phyloP scores from a whole-genome alignment of 345 rosid species.

The Pugionium dolabratum region DNA sequence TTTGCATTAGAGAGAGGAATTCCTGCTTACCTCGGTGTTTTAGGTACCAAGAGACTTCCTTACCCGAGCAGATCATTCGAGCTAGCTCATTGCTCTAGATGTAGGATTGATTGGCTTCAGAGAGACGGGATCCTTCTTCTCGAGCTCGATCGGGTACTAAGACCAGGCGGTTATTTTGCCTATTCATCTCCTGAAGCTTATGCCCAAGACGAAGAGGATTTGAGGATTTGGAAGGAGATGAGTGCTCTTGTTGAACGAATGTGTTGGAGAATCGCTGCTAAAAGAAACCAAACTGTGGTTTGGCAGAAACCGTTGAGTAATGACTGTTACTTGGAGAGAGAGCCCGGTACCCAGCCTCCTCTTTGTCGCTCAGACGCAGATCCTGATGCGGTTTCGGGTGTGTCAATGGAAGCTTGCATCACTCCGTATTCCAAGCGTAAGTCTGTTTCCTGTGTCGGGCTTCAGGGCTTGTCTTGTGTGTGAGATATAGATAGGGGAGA shows the following conservation, averaged over 20 bases:
- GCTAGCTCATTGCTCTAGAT: slow-evolving; percentile 95
- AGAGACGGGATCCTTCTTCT: slow-evolving; percentile 97
- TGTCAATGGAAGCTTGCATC: slow-evolving; percentile 92
- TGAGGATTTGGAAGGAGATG: slow-evolving; percentile 92
- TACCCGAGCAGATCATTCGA: slow-evolving; percentile 99
- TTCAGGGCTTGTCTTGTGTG: no score
- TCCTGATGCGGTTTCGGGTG: slow-evolving; percentile 89
- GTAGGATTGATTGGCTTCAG: slow-evolving; percentile 99
- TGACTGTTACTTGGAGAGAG: slow-evolving; percentile 83
- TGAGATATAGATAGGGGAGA: no score
- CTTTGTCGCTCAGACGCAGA: slow-evolving; percentile 83
- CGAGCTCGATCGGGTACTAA: slow-evolving; percentile 91
- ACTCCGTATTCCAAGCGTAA: slow-evolving; percentile 84
- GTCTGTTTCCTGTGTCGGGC: slow-evolving; percentile 31
- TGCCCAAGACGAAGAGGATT: slow-evolving; percentile 95
- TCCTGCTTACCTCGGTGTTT: slow-evolving; percentile 96
- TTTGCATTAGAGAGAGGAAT: slow-evolving; percentile 98
- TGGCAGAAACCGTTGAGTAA: slow-evolving; percentile 94
- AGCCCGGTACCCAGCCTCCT: slow-evolving; percentile 85
- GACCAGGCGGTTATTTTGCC: slow-evolving; percentile 98
- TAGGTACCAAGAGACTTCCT: slow-evolving; percentile 95
- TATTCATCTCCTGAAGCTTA: slow-evolving; percentile 99
- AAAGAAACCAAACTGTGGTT: slow-evolving; percentile 91
- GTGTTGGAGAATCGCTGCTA: slow-evolving; percentile 96
- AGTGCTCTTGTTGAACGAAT: slow-evolving; percentile 85